phyloP scores from a whole-genome alignment of 805 yeast genomes.

The Saccharomycopsis lassenensis region DNA sequence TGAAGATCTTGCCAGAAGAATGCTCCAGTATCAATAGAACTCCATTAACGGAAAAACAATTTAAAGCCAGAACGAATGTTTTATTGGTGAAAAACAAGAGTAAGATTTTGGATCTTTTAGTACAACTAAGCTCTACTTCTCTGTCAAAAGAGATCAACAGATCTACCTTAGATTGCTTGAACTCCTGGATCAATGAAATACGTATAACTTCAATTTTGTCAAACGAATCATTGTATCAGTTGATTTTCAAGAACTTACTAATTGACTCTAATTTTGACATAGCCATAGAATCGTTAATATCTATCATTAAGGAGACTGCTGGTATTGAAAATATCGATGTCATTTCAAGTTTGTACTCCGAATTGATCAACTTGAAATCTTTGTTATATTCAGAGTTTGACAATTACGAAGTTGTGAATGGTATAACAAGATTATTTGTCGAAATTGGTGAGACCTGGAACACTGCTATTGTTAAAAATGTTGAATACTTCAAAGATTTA shows the following conservation, averaged over 20 bases:
- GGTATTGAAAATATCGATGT: conserved; percentile 57
- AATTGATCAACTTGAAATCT: conserved; percentile 51
- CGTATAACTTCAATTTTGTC: conserved; percentile 61
- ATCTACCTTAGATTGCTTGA: conserved; percentile 60
- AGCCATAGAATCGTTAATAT: conserved; percentile 76
- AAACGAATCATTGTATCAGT: conserved; percentile 49
- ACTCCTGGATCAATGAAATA: conserved; percentile 86
- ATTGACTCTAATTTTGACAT: conserved; percentile 54
- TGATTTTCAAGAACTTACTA: conserved; percentile 53
- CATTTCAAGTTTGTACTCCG: conserved; percentile 47
- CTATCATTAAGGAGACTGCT: conserved; percentile 71
- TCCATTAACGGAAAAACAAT: conserved; percentile 75
- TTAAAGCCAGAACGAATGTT: conserved; percentile 47
- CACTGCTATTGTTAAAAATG: conserved; percentile 63
- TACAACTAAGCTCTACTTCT: conserved; percentile 26
- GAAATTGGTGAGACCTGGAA: conserved; percentile 98
- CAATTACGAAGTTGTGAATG: conserved; percentile 57
- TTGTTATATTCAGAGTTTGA: conserved; percentile 32
- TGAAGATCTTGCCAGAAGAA: conserved; percentile 88
- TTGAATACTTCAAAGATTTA: conserved; percentile 58
- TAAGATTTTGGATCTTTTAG: conserved; percentile 52
- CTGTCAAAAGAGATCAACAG: conserved; percentile 26
- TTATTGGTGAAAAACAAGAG: conserved; percentile 59
- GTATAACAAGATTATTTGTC: conserved; percentile 66
- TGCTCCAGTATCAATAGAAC: conserved; percentile 65